phyloP scores from a whole-genome alignment of 495 filamentous ascomycete species.

The Penicillium roqueforti region DNA sequence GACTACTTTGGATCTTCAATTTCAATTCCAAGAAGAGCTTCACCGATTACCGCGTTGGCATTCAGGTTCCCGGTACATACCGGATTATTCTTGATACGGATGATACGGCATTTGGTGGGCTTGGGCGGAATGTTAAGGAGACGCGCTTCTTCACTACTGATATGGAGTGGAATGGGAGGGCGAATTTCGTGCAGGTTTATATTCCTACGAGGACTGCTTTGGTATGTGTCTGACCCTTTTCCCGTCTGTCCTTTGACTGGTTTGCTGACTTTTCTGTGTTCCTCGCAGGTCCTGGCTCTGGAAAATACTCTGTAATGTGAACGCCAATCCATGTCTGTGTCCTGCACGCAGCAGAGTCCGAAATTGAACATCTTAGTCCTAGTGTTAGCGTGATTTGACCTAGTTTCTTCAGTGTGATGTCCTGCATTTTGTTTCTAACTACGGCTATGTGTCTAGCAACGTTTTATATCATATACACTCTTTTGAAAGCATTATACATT shows the following conservation, averaged over 20 bases:
- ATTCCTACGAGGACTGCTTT: slow-evolving; percentile 80
- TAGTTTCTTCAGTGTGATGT: background rate
- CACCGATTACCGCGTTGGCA: slow-evolving; percentile 86
- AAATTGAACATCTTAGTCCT: background rate
- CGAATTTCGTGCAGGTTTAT: slow-evolving; percentile 91
- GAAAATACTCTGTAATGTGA: slow-evolving; percentile 43
- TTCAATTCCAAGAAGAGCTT: slow-evolving; percentile 87
- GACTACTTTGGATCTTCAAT: slow-evolving; percentile 92
- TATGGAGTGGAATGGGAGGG: slow-evolving; percentile 79
- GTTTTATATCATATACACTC: background rate
- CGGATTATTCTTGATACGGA: slow-evolving; percentile 84
- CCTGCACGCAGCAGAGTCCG: background rate
- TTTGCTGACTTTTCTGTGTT: slow-evolving; percentile 11
- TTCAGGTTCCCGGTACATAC: slow-evolving; percentile 82
- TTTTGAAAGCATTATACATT: background rate
- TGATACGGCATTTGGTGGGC: slow-evolving; percentile 70
- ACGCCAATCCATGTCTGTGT: background rate
- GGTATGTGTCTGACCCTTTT: slow-evolving; percentile 52
- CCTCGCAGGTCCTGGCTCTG: slow-evolving; percentile 48
- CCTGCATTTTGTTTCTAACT: background rate
- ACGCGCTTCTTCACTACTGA: slow-evolving; percentile 89
- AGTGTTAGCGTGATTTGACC: background rate
- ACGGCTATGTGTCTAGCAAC: background rate
- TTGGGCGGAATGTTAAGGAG: slow-evolving; percentile 66
- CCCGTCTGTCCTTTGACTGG: background rate